Conservation (phyloP, 2,329 filamentous ascomycete species). For the Ascomycota sp. region DNA sequence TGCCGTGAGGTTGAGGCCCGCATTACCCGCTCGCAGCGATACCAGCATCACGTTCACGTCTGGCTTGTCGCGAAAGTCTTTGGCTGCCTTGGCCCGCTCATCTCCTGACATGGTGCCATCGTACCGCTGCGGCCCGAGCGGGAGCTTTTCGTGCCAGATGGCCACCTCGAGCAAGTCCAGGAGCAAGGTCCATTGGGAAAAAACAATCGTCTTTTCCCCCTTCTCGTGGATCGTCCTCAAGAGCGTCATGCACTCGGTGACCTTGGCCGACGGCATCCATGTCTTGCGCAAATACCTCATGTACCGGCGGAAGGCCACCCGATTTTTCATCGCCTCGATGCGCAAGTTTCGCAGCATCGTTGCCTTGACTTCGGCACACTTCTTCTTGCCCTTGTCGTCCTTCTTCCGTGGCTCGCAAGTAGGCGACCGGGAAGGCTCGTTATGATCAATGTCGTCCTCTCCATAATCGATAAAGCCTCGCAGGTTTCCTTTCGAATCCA, state of each 20-base stretch:
- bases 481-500: constrained; percentile 12
- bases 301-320: constrained; percentile 43
- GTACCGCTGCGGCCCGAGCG: constrained; percentile 44
- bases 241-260: constrained; percentile 54
- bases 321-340: constrained; percentile 40
- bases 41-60: constrained; percentile 56
- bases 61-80: constrained; percentile 39
- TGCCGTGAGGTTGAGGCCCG: constrained; percentile 64
- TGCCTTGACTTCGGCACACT: constrained; percentile 20
- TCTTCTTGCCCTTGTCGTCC: constrained; percentile 17
- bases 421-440: constrained; percentile 16
- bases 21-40: constrained; percentile 58
- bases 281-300: constrained; percentile 42
- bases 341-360: constrained; percentile 43
- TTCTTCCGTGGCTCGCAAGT: constrained; percentile 9
- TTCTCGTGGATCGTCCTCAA: constrained; percentile 40
- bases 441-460: constrained; percentile 18
- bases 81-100: constrained; percentile 45
- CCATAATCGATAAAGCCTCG: constrained; percentile 11
- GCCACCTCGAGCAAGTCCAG: constrained; percentile 54
- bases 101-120: constrained; percentile 58
- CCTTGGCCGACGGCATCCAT: constrained; percentile 62
- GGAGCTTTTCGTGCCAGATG: constrained; percentile 35
- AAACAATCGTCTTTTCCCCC: constrained; percentile 49
- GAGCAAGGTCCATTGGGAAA: constrained; percentile 59